phyloP scores from a whole-genome alignment of 768 basidiomycete species.

The Amyloporia xantha region DNA sequence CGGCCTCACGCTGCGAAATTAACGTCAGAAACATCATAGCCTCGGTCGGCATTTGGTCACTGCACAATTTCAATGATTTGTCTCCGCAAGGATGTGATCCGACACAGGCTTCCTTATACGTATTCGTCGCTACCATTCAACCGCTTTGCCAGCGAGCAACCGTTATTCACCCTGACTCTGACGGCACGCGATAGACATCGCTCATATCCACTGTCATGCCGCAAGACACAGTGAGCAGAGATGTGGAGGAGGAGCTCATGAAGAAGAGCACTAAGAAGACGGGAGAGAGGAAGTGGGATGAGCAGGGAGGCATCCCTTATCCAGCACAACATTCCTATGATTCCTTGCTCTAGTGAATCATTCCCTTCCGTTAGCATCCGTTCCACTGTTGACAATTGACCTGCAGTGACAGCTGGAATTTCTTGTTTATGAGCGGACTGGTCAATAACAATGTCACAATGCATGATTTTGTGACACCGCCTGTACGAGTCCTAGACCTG shows the following conservation, averaged over 20 bases:
- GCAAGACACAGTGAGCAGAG: constrained; percentile 23
- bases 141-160: too few relatives aligned
- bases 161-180: too few relatives aligned
- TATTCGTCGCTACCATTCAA: too few relatives aligned
- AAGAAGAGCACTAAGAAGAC: constrained; percentile 29
- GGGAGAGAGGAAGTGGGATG: constrained; percentile 1
- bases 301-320: constrained; percentile 46
- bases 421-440: constrained; percentile 51
- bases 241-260: constrained; percentile 40
- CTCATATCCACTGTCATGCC: too few relatives aligned
- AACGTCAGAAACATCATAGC: too few relatives aligned
- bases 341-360: constrained; percentile 48
- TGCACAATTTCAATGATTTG: too few relatives aligned
- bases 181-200: too few relatives aligned
- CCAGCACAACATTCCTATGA: constrained; percentile 45
- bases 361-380: background rate
- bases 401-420: constrained; percentile 64
- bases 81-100: too few relatives aligned
- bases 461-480: constrained; percentile 46
- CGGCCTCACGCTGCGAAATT: too few relatives aligned
- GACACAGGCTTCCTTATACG: too few relatives aligned
- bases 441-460: constrained; percentile 46
- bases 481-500: constrained; percentile 52
- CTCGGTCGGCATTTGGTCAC: too few relatives aligned
- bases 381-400: background rate